Conservation (phyloP, 306 rosid genomes). For the Luffa acutangula region DNA sequence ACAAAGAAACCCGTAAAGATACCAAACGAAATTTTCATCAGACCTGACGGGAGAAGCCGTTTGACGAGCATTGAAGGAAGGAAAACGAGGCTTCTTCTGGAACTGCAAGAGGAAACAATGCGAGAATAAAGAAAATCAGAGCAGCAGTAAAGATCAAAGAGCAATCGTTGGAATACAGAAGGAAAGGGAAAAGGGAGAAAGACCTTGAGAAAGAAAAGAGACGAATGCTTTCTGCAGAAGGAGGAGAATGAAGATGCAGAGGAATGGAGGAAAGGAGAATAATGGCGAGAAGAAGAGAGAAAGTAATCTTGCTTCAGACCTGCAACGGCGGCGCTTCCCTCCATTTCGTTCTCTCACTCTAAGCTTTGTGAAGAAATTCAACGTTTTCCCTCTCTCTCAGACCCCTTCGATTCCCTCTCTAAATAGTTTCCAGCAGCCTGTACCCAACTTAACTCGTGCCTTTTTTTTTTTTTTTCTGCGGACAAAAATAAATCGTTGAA, state of each 20-base stretch:
- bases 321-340: constrained; percentile 45
- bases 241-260: constrained; percentile 11
- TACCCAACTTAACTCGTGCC: neutral
- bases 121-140: neutral
- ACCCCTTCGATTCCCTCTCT: neutral
- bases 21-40: constrained; percentile 29
- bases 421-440: neutral
- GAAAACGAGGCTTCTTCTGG: constrained; percentile 35
- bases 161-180: neutral
- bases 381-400: neutral
- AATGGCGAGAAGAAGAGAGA: constrained; percentile 35
- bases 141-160: neutral
- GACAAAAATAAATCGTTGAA: neutral
- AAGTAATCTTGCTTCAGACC: constrained; percentile 26
- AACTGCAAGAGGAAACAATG: constrained; percentile 22
- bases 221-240: constrained; percentile 17
- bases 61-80: constrained; percentile 18
- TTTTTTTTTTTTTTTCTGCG: neutral
- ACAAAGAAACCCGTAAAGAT: constrained; percentile 18
- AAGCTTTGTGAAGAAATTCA: neutral
- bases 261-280: constrained; percentile 2
- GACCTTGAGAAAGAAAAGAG: constrained; percentile 36
- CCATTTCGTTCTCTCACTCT: constrained; percentile 30
- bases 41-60: constrained; percentile 25
- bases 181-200: neutral